phyloP scores from a whole-genome alignment of 2,329 filamentous ascomycete genomes.

The Capronia americana region DNA sequence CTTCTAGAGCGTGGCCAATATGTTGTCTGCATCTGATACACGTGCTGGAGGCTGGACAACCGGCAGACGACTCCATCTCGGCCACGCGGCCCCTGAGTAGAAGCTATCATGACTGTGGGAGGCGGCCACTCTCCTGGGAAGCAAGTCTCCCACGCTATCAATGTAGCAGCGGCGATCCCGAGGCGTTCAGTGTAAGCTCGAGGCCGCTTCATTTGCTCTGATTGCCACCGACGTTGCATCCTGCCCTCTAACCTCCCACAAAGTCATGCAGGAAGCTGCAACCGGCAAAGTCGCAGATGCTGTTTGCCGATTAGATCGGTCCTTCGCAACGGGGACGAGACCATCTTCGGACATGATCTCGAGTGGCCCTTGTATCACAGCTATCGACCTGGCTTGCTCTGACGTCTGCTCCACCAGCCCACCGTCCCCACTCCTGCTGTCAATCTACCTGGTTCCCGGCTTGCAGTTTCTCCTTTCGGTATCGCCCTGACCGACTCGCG shows the following conservation, averaged over 20 bases:
- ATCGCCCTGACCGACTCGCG: conserved; percentile 3
- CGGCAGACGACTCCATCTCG: not conserved
- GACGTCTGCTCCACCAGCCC: not conserved
- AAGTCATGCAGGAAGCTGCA: not conserved
- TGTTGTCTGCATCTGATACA: not conserved
- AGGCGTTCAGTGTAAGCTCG: not conserved
- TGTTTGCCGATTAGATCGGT: not conserved
- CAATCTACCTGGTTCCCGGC: conserved; percentile 10
- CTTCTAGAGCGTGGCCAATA: conserved; percentile 9
- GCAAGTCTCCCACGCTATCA: not conserved
- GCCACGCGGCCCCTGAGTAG: not conserved
- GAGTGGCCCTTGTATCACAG: not conserved
- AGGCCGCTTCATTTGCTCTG: not conserved
- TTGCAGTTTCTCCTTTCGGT: conserved; percentile 28
- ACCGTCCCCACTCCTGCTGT: not conserved
- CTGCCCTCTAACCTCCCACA: conserved; percentile 8
- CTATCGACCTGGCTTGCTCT: conserved; percentile 1
- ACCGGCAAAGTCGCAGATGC: conserved; percentile 12
- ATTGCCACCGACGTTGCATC: conserved; percentile 3
- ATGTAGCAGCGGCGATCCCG: conserved; percentile 17
- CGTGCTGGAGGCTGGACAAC: not conserved
- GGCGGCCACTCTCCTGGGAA: conserved; percentile 14
- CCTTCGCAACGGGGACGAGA: conserved; percentile 8
- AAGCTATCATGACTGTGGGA: not conserved
- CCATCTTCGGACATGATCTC: conserved; percentile 7